phyloP scores from a whole-genome alignment of 768 basidiomycete species.

The Austroboletus eburneus region DNA sequence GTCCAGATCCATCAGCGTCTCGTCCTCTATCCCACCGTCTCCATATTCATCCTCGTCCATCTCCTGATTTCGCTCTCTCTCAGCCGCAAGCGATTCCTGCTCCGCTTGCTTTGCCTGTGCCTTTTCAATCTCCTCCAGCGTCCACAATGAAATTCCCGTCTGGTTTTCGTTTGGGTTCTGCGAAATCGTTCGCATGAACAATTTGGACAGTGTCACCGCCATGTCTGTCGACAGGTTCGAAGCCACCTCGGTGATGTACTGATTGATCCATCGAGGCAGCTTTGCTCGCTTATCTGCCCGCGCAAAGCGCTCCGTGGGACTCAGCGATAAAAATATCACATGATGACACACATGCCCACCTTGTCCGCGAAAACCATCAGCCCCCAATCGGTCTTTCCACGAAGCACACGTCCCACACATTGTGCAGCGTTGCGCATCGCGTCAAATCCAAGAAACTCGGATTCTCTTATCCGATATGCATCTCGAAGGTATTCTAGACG shows the following conservation, averaged over 20 bases:
- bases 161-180: conserved; percentile 96
- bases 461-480: conserved; percentile 96
- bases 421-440: conserved; percentile 99
- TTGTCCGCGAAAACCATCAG: conserved; percentile 99
- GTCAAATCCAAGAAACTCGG: conserved; percentile 98
- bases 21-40: conserved; percentile 65
- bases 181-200: conserved; percentile 98
- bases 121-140: conserved; percentile 84
- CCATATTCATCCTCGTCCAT: conserved; percentile 56
- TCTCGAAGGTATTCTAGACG: conserved; percentile 97
- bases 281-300: conserved; percentile 92
- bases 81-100: conserved; percentile 42
- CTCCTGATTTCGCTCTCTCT: conserved; percentile 29
- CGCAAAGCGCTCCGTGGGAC: conserved; percentile 70
- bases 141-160: conserved; percentile 94
- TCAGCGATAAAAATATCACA: neutral
- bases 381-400: conserved; percentile 99
- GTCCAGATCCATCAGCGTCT: conserved; percentile 57
- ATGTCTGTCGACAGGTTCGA: conserved; percentile 98
- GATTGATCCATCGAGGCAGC: conserved; percentile 98
- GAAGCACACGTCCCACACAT: conserved; percentile 94
- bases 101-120: conserved; percentile 80
- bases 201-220: conserved; percentile 89
- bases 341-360: conserved; percentile 41
- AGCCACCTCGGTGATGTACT: conserved; percentile 97